These are phyloP conservation scores for Phytopythium cucurbitacearum DNA, from an alignment of 352 stramenopile genomes.

Conservation along the genomic window DNA sequence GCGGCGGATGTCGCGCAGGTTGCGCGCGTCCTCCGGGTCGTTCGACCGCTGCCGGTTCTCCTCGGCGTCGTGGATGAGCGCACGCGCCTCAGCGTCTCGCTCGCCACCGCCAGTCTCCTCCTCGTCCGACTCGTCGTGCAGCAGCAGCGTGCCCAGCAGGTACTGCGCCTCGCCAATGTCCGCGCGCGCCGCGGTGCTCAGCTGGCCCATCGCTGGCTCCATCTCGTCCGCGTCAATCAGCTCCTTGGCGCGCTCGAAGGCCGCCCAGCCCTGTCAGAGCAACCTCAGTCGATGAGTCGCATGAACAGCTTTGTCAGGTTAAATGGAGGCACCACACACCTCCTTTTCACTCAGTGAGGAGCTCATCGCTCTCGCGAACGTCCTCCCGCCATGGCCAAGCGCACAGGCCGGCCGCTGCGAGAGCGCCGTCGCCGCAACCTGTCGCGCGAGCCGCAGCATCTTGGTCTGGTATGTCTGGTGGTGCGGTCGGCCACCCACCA, in stretches of 20 bases:
- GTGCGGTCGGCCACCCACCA: too few relatives aligned
- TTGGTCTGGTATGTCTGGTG: too few relatives aligned
- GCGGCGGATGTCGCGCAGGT: conserved; percentile 80
- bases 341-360: conserved; percentile 19
- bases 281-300: conserved; percentile 4
- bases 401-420: background rate
- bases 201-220: conserved; percentile 47
- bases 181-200: conserved; percentile 56
- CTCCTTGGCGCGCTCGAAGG: conserved; percentile 54
- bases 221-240: conserved; percentile 55
- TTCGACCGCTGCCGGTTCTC: conserved; percentile 50
- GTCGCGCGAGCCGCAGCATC: conserved; percentile 2
- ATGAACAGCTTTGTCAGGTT: background rate
- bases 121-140: conserved; percentile 40
- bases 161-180: conserved; percentile 75
- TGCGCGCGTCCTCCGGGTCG: conserved; percentile 37
- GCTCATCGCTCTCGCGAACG: conserved; percentile 15
- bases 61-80: conserved; percentile 64
- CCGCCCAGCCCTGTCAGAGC: conserved; percentile 26
- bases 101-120: conserved; percentile 20
- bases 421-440: background rate
- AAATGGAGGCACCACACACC: conserved; percentile 12
- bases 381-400: background rate
- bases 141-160: conserved; percentile 56
- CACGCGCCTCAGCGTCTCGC: conserved; percentile 18